These are phyloP conservation scores for Dactylellina drechsleri DNA, from an alignment of 2,329 filamentous ascomycete genomes.

Conservation along the genomic window DNA sequence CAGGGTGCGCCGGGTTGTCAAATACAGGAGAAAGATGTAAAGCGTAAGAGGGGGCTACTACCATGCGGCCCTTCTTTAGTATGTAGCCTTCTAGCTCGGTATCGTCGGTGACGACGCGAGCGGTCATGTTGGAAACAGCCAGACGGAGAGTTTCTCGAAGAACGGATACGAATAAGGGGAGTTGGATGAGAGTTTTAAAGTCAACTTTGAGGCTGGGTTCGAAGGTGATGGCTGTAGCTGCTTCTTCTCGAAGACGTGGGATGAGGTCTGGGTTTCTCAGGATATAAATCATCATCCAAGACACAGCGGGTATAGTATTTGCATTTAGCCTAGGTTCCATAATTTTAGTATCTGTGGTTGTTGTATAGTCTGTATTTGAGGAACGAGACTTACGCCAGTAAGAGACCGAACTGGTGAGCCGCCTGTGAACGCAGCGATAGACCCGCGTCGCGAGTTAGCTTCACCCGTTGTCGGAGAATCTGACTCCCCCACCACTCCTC, in stretches of 20 bases:
- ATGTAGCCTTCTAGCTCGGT: constrained; percentile 33
- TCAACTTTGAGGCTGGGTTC: constrained; percentile 21
- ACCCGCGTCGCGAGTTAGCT: not conserved
- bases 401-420: constrained; percentile 24
- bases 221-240: constrained; percentile 23
- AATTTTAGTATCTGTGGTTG: not conserved
- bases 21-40: constrained; percentile 33
- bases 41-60: constrained; percentile 35
- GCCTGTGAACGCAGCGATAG: constrained; percentile 16
- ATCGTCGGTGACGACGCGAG: constrained; percentile 29
- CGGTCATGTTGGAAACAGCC: constrained; percentile 36
- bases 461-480: constrained; percentile 24
- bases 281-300: constrained; percentile 40
- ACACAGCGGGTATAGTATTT: constrained; percentile 17
- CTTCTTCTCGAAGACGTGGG: constrained; percentile 25
- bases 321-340: constrained; percentile 15
- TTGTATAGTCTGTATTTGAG: not conserved
- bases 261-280: constrained; percentile 31
- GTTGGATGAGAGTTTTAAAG: constrained; percentile 19
- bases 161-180: constrained; percentile 28
- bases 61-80: constrained; percentile 35
- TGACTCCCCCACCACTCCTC: constrained; percentile 44
- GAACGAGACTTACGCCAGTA: constrained; percentile 36
- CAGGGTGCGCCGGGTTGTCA: constrained; percentile 31
- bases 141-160: constrained; percentile 40